Conservation (phyloP, 768 basidiomycete species). For the Clitopilus hobsonii region DNA sequence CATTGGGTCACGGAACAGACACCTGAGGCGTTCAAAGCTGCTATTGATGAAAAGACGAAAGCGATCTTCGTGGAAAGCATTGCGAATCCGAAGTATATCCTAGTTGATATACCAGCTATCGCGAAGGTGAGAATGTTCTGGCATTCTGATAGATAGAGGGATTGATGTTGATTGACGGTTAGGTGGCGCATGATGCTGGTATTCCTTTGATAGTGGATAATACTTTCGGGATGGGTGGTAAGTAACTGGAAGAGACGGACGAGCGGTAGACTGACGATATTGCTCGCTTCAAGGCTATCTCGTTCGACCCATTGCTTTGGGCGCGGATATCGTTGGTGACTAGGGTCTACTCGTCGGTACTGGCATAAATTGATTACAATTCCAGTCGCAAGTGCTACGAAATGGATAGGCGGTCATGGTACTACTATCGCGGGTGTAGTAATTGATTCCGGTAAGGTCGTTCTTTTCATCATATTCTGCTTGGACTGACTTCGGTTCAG, state of each 20-base stretch:
- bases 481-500: conserved; percentile 12
- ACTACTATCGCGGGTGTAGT: conserved; percentile 77
- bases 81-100: conserved; percentile 69
- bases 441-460: conserved; percentile 64
- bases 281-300: conserved; percentile 42
- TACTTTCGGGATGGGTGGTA: conserved; percentile 71
- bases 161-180: background rate
- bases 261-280: conserved; percentile 7
- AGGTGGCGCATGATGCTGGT: conserved; percentile 67
- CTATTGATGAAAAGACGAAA: conserved; percentile 76
- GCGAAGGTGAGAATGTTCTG: conserved; percentile 39
- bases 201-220: conserved; percentile 83
- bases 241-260: background rate
- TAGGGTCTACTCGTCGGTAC: background rate
- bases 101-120: conserved; percentile 63
- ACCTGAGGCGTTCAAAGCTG: conserved; percentile 55
- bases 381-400: conserved; percentile 70
- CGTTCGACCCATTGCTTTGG: conserved; percentile 62
- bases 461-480: background rate
- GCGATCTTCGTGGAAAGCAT: conserved; percentile 74
- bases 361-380: background rate
- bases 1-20: conserved; percentile 57
- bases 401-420: conserved; percentile 84
- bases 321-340: conserved; percentile 69
- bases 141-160: background rate